Evolutionary conservation across 345 rosid genomes (phyloP), one percentile per base, ranked within the genome.

Genomic region (Gossypium bickii): DNA sequence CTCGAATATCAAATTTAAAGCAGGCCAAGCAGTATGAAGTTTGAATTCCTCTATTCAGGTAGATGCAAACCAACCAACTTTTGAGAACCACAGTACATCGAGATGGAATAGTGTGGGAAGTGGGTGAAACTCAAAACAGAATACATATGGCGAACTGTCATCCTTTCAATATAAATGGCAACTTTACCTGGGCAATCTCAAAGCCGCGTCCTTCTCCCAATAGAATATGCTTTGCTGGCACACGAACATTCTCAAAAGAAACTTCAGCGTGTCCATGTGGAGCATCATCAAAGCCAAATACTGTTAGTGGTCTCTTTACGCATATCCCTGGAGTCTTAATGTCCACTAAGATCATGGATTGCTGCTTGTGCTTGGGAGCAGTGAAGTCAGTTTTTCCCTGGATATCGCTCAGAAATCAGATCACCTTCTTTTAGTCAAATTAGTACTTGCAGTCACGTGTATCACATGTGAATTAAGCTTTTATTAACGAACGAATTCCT

Each of bases 191-290:
- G 18, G 99, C 99, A 82, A 95, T 95, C 86, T 95, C 99, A 80
- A 95, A 93, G 62, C 99, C 98, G 66, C 96, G 88, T 62, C 99
- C 99, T 89, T 93, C 99, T 49, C 98, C 99, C 22, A 95, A 80
- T 74, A 95, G 88, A 68, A 95, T 93, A 77, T 95, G 93, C 80
- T 80, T 87, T 24, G 96, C 90, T 4, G 98, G 96, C 63, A 95
- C 98, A 64, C 75, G 18, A 38, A 93, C 98, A 78, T 89, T 91
- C 67, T 89, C 80, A 74, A 95, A 95, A 59, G 79, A 82, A 65
- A 95, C 77, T 79, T 95, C 99, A 61, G 99, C 98, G 73, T 95
- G 99, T 56, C 99, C 99, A 79, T 93, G 99, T 83, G 99, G 99
- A 1, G 99, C 99, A 81, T 93, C 99, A 73, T 95, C 98, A 66